A percentile compares a stretch with the other conserved stretches of the same genome.
Evolutionary conservation across 2,329 filamentous ascomycete species (phyloP).

Genomic region (Nemania bipapillata): DNA sequence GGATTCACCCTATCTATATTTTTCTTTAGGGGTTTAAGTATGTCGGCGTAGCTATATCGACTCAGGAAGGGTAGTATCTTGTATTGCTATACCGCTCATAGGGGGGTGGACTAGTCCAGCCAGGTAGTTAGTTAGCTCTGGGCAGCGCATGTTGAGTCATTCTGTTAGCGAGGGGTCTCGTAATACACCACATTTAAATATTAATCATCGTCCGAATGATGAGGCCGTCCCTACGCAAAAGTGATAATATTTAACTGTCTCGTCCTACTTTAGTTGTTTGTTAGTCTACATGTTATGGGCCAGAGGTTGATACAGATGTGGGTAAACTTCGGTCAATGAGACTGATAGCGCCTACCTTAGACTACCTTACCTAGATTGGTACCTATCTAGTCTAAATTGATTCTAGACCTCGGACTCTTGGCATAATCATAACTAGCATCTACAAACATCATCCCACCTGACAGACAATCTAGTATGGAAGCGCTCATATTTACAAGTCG

Average conservation of each 20-base stretch:
- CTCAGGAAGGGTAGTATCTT: not conserved
- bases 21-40: constrained; percentile 5
- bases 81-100: not conserved
- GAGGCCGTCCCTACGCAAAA: too few relatives aligned
- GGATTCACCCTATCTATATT: constrained; percentile 21
- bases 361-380: too few relatives aligned
- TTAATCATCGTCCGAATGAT: not conserved
- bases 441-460: constrained; percentile 19
- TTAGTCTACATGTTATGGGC: too few relatives aligned
- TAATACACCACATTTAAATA: not conserved
- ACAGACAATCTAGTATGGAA: constrained; percentile 43
- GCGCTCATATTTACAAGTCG: constrained; percentile 39
- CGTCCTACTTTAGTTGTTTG: not conserved
- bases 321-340: constrained; percentile 16
- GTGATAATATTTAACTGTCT: not conserved
- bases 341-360: not conserved
- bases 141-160: not conserved
- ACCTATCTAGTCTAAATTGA: constrained; percentile 1
- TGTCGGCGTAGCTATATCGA: not conserved
- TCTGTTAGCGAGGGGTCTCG: not conserved
- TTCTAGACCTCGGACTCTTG: constrained; percentile 16
- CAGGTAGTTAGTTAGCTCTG: too few relatives aligned
- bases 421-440: constrained; percentile 4
- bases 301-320: not conserved
- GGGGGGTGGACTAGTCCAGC: too few relatives aligned